phyloP scores from a whole-genome alignment of 768 basidiomycete genomes.

The Psilocybe tampanensis region DNA sequence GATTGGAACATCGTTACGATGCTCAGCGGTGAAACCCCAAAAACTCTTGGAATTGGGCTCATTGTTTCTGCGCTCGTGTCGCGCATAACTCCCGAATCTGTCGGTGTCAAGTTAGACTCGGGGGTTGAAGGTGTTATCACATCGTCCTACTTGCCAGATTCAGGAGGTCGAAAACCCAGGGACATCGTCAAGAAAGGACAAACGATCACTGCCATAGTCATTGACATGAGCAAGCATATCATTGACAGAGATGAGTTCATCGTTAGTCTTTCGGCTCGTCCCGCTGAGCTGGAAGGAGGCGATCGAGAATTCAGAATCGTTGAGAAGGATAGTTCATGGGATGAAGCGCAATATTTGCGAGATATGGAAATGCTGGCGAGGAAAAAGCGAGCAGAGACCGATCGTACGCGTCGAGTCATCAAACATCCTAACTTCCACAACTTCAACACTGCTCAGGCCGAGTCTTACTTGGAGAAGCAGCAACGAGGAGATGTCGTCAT shows the following conservation, averaged over 20 bases:
- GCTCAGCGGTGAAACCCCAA: conserved; percentile 89
- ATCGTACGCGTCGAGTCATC: conserved; percentile 81
- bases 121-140: conserved; percentile 86
- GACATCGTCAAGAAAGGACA: conserved; percentile 75
- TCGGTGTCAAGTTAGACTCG: conserved; percentile 84
- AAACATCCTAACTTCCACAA: conserved; percentile 99
- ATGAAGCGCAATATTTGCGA: conserved; percentile 60
- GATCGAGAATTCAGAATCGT: conserved; percentile 66
- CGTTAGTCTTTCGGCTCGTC: conserved; percentile 76
- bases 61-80: conserved; percentile 77
- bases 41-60: conserved; percentile 76
- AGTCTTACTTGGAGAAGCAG: conserved; percentile 84
- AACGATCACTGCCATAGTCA: conserved; percentile 77
- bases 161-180: conserved; percentile 37
- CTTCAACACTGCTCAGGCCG: conserved; percentile 88
- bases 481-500: conserved; percentile 97
- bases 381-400: conserved; percentile 85
- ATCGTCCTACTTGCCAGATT: conserved; percentile 59
- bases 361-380: conserved; percentile 74
- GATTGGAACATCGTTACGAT: conserved; percentile 89
- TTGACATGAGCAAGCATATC: conserved; percentile 67
- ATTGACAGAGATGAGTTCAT: conserved; percentile 58
- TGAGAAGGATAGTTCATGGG: conserved; percentile 61
- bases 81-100: conserved; percentile 52
- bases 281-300: conserved; percentile 58